Evolutionary conservation across 2,329 filamentous ascomycete species (phyloP), one percentile per base, ranked within the genome.

Genomic region (Neonectria neomacrospora): DNA sequence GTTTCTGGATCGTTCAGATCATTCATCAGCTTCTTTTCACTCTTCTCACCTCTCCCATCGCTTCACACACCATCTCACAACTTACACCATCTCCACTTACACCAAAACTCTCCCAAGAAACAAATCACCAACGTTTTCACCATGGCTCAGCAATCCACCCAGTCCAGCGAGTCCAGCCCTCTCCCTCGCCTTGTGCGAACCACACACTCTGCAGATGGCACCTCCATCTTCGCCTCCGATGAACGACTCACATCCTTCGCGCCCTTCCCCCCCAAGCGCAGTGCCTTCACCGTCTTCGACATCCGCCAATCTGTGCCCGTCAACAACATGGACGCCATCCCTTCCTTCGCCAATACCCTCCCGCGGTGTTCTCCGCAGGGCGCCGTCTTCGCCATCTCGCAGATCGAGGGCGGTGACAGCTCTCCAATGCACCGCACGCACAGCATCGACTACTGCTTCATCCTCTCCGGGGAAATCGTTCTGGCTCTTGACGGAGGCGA

Each of bases 351-450:
- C 12, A 63, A 67, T 12, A 66, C 66, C 9, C 63, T 80, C 3
- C 78, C 79, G 0, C 74, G 78, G 22, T 78, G 76, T n/a, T 71
- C 77, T 5, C 75, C 75, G 0, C 37, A 60, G 4, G 81, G 80
- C 9, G 67, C 76, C n/a, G 61, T 75, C 18, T 80, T 80, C 65
- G 71, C 74, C 58, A 61, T 79, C 37, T 69, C 70, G 2, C 70
- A 80, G 66, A 71, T 79, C 51, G 70, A 73, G 18, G 75, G 76
- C 3, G 68, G 65, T 0, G 68, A 57, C 14, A 68, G 61, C 50
- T 73, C 71, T 8, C 80, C 80, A 1, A 79, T 82, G 76, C 81
- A 82, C 63, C 79, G 80, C 12, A 82, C 80, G 1, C 53, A 74
- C 34, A 81, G 74, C 51, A 64, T 80, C 9, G 80, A 83, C 66